phyloP scores from a whole-genome alignment of 2,329 filamentous ascomycete genomes.

The Epichloe sylvatica region DNA sequence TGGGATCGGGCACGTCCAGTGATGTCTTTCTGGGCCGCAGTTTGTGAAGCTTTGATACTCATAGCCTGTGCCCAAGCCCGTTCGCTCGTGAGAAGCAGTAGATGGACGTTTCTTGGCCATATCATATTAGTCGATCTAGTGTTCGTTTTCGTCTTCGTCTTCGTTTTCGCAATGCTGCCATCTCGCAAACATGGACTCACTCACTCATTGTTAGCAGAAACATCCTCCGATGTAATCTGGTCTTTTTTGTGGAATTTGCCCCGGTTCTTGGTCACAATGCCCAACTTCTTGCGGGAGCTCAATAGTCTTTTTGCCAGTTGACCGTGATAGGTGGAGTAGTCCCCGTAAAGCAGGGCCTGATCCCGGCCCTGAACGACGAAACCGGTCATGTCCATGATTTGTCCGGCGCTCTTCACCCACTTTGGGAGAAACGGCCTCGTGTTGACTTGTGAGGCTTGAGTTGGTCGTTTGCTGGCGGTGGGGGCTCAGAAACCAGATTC shows the following conservation, averaged over 20 bases:
- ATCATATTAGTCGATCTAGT: background rate
- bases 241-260: slow-evolving; percentile 68
- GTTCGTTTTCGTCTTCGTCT: slow-evolving; percentile 6
- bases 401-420: background rate
- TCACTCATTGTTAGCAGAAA: slow-evolving; percentile 28
- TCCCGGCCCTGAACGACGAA: slow-evolving; percentile 70
- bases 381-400: slow-evolving; percentile 73
- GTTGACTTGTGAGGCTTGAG: background rate
- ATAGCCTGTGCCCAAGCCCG: slow-evolving; percentile 92
- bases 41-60: slow-evolving; percentile 76
- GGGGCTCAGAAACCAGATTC: background rate
- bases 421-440: background rate
- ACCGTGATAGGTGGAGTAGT: slow-evolving; percentile 72
- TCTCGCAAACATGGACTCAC: background rate
- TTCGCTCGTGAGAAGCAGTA: slow-evolving; percentile 78
- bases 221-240: slow-evolving; percentile 57
- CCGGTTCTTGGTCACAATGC: slow-evolving; percentile 68
- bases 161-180: background rate
- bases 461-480: background rate
- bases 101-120: slow-evolving; percentile 49
- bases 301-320: slow-evolving; percentile 71
- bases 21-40: slow-evolving; percentile 66
- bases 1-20: slow-evolving; percentile 70
- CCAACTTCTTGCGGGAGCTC: slow-evolving; percentile 72
- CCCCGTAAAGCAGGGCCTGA: slow-evolving; percentile 71